Base-by-base conservation (phyloP, 331 rosid species). In the Cydonia oblonga region DNA sequence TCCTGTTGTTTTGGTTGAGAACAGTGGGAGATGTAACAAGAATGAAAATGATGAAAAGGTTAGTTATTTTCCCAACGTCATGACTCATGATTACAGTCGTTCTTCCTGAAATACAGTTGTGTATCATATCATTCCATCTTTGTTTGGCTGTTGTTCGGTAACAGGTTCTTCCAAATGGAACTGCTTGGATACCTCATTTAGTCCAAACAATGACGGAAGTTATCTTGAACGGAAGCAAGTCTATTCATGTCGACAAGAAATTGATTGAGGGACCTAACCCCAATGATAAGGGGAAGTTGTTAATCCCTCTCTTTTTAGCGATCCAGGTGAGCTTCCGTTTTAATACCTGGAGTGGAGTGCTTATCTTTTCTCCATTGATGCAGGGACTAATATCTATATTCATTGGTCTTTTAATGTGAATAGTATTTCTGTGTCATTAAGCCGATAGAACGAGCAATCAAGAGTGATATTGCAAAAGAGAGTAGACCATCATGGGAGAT, bases 241-340 rank as follows among this genome's bases (percentile, higher is more conserved):
- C 96, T n/a, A 85, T 93, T 76, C 44, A 73, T 57, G 93, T 95
- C 11, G 96, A 95, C 76, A 88, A 87, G 84, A 84, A 84, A 76
- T 78, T 93, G 83, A 95, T 95, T 25, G 98, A 91, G 66, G 98
- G 98, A 66, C 96, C 97, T 8, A 89, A 95, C 77, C 98, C 98
- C n/a, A 95, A 95, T 72, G 87, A 90, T n/a, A 86, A 85, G 69
- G 83, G 96, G 68, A 95, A 95, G 80, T 18, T 85, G 68, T 83
- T 89, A 71, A 95, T 95, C 81, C 98, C 98, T 66, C 75, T 91
- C 23, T 19, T 95, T 64, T 76, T 84, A 59, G 85, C 80, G 10
- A 38, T 86, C 54, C 91, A 95, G 82, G 98, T 95, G 86, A 79
- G 81, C 65, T 70, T 81, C 68, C 68, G 61, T 58, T 62, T 75